Conservation (phyloP, 768 basidiomycete species). For the Pleurotus platypus region DNA sequence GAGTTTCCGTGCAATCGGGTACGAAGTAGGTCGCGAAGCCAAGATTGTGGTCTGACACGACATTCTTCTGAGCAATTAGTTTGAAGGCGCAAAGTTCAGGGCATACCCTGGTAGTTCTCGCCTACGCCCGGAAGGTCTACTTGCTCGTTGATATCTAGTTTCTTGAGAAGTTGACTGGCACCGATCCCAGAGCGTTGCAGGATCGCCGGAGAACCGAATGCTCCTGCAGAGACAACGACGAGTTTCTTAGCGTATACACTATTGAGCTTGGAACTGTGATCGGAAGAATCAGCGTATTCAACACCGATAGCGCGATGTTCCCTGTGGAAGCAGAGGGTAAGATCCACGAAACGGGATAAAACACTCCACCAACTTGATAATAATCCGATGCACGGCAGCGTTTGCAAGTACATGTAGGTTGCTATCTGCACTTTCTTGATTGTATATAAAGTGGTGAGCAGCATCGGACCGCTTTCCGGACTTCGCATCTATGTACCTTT, state of each 20-base stretch:
- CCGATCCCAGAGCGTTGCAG: slow-evolving; percentile 73
- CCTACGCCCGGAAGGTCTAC: slow-evolving; percentile 77
- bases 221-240: slow-evolving; percentile 48
- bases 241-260: slow-evolving; percentile 34
- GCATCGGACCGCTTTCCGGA: slow-evolving; percentile 57
- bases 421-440: slow-evolving; percentile 30
- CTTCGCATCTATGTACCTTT: slow-evolving; percentile 48
- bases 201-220: slow-evolving; percentile 54
- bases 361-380: slow-evolving; percentile 34
- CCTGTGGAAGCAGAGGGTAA: slow-evolving; percentile 19
- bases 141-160: slow-evolving; percentile 41
- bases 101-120: slow-evolving; percentile 45
- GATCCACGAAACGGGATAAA: background rate
- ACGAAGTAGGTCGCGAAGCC: slow-evolving; percentile 37
- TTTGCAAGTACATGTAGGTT: slow-evolving; percentile 39
- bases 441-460: slow-evolving; percentile 50
- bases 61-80: no score
- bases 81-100: no score
- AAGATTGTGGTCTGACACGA: slow-evolving; percentile 35
- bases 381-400: slow-evolving; percentile 41
- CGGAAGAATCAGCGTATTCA: slow-evolving; percentile 41
- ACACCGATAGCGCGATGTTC: slow-evolving; percentile 43
- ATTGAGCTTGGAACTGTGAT: slow-evolving; percentile 17
- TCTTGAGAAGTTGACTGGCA: slow-evolving; percentile 38
- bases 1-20: slow-evolving; percentile 40